A percentile compares a stretch with the other conserved stretches of the same genome.
Evolutionary conservation across 2,329 filamentous ascomycete species (phyloP).

Genomic region (Xylaria sp.): DNA sequence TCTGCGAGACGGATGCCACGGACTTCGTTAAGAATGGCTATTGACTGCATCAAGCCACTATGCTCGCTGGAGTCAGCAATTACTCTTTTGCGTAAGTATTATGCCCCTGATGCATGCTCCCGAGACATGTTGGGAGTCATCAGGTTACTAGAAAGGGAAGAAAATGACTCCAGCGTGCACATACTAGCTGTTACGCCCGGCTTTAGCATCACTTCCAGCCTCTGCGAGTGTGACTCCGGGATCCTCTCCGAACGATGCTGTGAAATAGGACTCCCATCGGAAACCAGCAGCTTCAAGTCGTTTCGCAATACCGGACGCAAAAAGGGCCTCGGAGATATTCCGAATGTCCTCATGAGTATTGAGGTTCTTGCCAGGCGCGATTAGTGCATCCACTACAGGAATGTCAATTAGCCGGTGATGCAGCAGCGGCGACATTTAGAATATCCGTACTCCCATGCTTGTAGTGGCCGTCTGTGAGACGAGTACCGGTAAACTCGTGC

Average conservation of each 20-base stretch:
- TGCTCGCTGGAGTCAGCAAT: too few species aligned
- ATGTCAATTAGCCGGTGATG: conserved; percentile 10
- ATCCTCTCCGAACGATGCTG: conserved; percentile 30
- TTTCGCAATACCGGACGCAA: conserved; percentile 44
- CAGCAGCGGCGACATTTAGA: neutral
- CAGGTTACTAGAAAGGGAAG: too few species aligned
- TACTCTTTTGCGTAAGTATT: too few species aligned
- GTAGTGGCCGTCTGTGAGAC: conserved; percentile 42
- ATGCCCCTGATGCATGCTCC: too few species aligned
- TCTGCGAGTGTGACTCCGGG: conserved; percentile 40
- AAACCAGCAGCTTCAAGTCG: conserved; percentile 45
- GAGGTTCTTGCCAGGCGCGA: conserved; percentile 46
- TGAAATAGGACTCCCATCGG: conserved; percentile 50
- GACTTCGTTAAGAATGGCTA: conserved; percentile 43
- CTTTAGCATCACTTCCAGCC: conserved; percentile 44
- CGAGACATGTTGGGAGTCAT: too few species aligned
- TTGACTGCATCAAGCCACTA: conserved; percentile 42
- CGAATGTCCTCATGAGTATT: conserved; percentile 47
- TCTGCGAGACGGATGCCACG: conserved; percentile 44
- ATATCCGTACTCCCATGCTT: conserved; percentile 42
- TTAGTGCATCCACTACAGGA: conserved; percentile 44
- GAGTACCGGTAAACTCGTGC: conserved; percentile 49
- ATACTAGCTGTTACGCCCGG: conserved; percentile 42
- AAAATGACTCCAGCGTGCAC: too few species aligned
- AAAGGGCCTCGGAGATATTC: conserved; percentile 44